These are phyloP conservation scores for Leishmania major DNA, from an alignment of 208 protist genomes.

Conservation along the genomic window DNA sequence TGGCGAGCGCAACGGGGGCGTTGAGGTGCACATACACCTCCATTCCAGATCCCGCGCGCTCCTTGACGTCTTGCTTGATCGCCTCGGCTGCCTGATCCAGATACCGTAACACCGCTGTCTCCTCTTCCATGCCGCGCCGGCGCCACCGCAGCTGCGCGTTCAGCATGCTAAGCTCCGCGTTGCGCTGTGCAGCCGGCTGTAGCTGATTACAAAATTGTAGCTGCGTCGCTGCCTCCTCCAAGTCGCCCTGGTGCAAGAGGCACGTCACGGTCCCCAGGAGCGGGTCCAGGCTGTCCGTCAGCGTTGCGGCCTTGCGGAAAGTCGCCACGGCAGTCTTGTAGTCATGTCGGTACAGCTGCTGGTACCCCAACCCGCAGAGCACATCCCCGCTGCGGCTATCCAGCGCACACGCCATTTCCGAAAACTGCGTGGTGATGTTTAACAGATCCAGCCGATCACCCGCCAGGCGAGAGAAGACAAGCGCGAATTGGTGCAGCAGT, in stretches of 20 bases:
- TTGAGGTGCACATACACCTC: slow-evolving; percentile 83
- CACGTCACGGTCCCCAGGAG: slow-evolving; percentile 78
- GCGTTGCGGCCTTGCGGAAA: slow-evolving; percentile 74
- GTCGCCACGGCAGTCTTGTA: slow-evolving; percentile 64
- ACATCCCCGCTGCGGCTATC: slow-evolving; percentile 76
- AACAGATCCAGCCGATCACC: slow-evolving; percentile 51
- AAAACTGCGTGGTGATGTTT: slow-evolving; percentile 65
- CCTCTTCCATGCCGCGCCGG: slow-evolving; percentile 67
- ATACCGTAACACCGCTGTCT: slow-evolving; percentile 52
- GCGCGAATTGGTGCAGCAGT: slow-evolving; percentile 70
- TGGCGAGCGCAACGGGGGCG: slow-evolving; percentile 48
- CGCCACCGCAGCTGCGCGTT: slow-evolving; percentile 82
- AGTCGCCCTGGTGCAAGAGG: slow-evolving; percentile 52
- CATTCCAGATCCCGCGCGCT: slow-evolving; percentile 35
- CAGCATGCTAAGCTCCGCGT: slow-evolving; percentile 80
- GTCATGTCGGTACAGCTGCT: slow-evolving; percentile 78
- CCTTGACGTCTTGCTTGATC: slow-evolving; percentile 56
- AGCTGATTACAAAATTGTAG: slow-evolving; percentile 90
- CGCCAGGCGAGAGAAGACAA: slow-evolving; percentile 74
- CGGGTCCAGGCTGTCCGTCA: slow-evolving; percentile 80
- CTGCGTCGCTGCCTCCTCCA: slow-evolving; percentile 88
- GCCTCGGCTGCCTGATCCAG: slow-evolving; percentile 86
- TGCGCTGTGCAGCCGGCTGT: slow-evolving; percentile 70
- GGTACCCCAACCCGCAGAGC: slow-evolving; percentile 78
- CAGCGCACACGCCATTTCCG: slow-evolving; percentile 63